Base-by-base conservation (phyloP, 495 filamentous ascomycete genomes). In the Cercophora samala region DNA sequence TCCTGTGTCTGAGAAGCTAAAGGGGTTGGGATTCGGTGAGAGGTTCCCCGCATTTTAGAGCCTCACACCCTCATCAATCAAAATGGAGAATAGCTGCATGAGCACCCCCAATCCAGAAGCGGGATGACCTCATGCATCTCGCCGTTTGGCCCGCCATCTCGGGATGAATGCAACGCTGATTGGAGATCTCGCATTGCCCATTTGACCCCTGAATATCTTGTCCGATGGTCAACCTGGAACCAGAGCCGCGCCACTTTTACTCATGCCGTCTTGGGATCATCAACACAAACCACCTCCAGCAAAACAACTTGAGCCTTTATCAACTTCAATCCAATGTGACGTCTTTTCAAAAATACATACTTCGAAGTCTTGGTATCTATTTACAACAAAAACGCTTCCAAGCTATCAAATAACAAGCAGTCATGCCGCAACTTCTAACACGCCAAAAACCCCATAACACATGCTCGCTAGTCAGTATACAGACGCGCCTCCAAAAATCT, bases 321-420 rank as follows among this genome's bases (percentile, higher is more conserved):
- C 17, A 58, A 58, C 19, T 58, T 13, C 37, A 46, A 46, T 46
- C 37, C 37, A 46, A 46, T 46, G 2, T 46, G 15, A 11, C 53
- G n/a, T 56, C 53, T 56, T 19, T 56, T 22, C 53, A 56, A 46
- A 22, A 15, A 56, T 18, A 56, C 18, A 56, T 18, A 23, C 22
- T 4, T 19, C n/a, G n/a, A 56, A 23, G 53, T 18, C 37, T 46
- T 9, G 37, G 37, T 46, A 46, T 46, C 37, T 56, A 56, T 56
- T 56, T 18, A 56, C 53, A 56, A 15, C 53, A 56, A 56, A 56
- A 56, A 56, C 53, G 53, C 53, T 56, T 56, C 53, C 53, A 15
- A 56, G 53, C 9, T 56, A 56, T 56, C 53, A 56, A 56, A 56
- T 18, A 56, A 56, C 53, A 21, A 56, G n/a, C 53, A 56, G 53